Percentiles rank a stretch among this genome's conserved stretches.
These are phyloP conservation scores for Prunus armeniaca DNA, from an alignment of 306 rosid species.

Conservation along the genomic window DNA sequence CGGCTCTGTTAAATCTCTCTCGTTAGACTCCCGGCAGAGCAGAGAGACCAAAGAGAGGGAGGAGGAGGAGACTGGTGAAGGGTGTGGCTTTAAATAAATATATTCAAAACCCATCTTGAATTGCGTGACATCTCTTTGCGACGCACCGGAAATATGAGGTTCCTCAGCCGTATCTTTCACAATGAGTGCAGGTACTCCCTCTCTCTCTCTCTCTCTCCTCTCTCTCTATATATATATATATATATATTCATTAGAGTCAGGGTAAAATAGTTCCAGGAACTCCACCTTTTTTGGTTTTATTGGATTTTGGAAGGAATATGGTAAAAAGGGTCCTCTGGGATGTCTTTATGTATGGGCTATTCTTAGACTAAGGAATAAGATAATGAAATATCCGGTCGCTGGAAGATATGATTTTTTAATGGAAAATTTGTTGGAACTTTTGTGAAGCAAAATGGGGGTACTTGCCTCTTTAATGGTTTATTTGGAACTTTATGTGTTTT, in stretches of 20 bases:
- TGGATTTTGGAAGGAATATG: not conserved
- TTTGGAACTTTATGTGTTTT: not conserved
- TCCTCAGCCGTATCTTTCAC: conserved; percentile 10
- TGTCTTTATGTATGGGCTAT: not conserved
- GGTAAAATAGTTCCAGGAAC: not conserved
- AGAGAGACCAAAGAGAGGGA: not conserved
- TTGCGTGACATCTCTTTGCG: not conserved
- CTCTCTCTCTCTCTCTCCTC: not conserved
- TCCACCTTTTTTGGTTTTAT: not conserved
- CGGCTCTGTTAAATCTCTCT: not conserved
- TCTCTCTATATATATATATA: not conserved
- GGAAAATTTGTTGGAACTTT: not conserved
- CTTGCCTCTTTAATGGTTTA: not conserved
- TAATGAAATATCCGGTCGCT: not conserved
- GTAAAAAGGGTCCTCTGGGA: not conserved
- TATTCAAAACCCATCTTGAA: not conserved
- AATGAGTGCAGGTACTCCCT: conserved; percentile 58
- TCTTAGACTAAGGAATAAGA: not conserved
- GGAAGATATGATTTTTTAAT: not conserved
- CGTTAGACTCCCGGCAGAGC: not conserved
- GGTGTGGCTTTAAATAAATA: not conserved
- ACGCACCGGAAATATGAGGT: not conserved
- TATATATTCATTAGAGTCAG: not conserved
- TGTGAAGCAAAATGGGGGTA: not conserved
- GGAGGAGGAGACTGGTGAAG: not conserved